Base-by-base conservation (phyloP, 108 stramenopile genomes). In the Bacterosira constricta region DNA sequence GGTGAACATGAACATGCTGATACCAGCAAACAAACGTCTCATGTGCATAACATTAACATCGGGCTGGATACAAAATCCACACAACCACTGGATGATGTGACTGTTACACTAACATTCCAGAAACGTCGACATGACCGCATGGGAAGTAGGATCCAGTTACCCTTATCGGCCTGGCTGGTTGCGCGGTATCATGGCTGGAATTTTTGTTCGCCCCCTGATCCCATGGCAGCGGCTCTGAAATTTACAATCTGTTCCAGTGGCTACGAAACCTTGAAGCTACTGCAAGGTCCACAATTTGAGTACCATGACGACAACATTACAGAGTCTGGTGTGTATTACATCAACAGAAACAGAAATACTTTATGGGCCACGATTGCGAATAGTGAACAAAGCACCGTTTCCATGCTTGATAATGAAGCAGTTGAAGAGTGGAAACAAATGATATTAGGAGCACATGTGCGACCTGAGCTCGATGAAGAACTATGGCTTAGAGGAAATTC, bases 141-240 rank as follows among this genome's bases (percentile, higher is more conserved):
- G 55, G 55, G 55, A 35, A 56, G 55, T 26, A 18, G 55, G 12
- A 8, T 56, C 6, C 55, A 56, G 27, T n/a, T 56, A 4, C 55
- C 55, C 15, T 30, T 56, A 6, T 20, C 55, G 27, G 55, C 27
- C n/a, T 56, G 55, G 55, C 15, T 21, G 4, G 6, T 29, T 35
- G 7, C 55, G 18, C 55, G 55, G 13, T 21, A 34, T 26, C 8
- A 56, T 6, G 21, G 21, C 13, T 56, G 27, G 26, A 56, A 30
- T 15, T 23, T 30, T 21, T 56, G 55, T 35, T 8, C 27, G 6
- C 55, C 55, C 9, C 10, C 21, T 9, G 55, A 56, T 29, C 12
- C 6, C 6, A 56, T 56, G 55, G 32, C 21, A 35, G 12, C 6
- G 12, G 8, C 7, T 30, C 55, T 56, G 6, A 20, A 12, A 5